Evolutionary conservation across 148 eudicot genomes (phyloP), one percentile per base, ranked within the genome.

Genomic region (Camellia lanceoleosa): DNA sequence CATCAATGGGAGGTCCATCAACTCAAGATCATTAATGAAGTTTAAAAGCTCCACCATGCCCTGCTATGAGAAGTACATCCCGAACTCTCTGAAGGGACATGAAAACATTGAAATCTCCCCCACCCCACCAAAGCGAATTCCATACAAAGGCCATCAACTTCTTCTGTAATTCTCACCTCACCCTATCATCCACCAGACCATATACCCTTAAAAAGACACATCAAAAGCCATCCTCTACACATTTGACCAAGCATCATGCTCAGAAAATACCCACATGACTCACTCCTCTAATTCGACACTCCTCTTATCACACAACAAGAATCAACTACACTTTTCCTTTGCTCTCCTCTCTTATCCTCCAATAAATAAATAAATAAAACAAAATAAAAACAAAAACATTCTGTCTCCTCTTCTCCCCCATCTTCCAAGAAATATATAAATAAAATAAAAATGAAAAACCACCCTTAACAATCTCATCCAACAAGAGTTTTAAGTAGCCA

Each of bases 91-190:
- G 12, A 42, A 68, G 23, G 49, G 12, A 67, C 15, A 5, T 68
- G 72, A 44, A 68, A 47, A 44, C 72, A 43, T 68, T 68, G 51
- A 18, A 44, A 68, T 68, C 20, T 68, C 51, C 20, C 72, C 44
- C 23, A 68, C 72, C 4, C 49, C 4, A 68, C 72, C 52, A 43
- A 68, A 68, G 19, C 51, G 20, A 42, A 68, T 68, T 49, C 38
- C 74, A 71, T n/a, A 20, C n/a, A 49, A 71, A 46, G 38, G 60
- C 43, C 13, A 14, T 42, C 60, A 52, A 51, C 43, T 7, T 20
- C 55, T 23, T 52, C 58, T 47, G 56, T 52, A 19, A 19, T 49
- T 49, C 42, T 71, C 42, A 20, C 20, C 43, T 71, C 10, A 19
- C 59, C 41, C 55, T 7, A 51, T 12, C 43, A n/a, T 52, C 18